A percentile compares a stretch with the other conserved stretches of the same genome.
These are phyloP conservation scores for Davidsoniella neocaledoniae DNA, from an alignment of 2,329 filamentous ascomycete species.

Conservation along the genomic window DNA sequence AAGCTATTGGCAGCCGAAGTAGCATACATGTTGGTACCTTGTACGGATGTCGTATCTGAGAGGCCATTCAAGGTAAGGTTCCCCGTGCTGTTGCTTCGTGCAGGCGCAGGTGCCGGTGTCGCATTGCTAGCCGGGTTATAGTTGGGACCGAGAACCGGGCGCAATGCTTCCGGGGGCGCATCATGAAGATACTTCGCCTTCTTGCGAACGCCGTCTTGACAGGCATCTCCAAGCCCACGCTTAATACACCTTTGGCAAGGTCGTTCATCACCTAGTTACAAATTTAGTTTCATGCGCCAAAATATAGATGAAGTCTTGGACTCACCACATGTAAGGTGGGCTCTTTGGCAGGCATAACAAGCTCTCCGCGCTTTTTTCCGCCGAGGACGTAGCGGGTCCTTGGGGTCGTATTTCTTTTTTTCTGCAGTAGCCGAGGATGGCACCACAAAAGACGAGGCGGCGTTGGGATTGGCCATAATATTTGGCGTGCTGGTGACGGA, in stretches of 20 bases:
- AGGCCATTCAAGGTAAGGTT: constrained; percentile 22
- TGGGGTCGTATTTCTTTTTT: constrained; percentile 61
- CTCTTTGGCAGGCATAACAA: constrained; percentile 91
- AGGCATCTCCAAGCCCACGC: constrained; percentile 74
- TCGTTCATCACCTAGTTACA: constrained; percentile 64
- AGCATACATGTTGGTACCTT: constrained; percentile 30
- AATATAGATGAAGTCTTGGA: not conserved
- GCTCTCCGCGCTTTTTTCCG: constrained; percentile 92
- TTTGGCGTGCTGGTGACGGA: constrained; percentile 31
- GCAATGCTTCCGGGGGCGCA: constrained; percentile 73
- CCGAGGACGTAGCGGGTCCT: constrained; percentile 76
- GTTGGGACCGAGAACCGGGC: constrained; percentile 63
- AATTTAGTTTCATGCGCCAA: not conserved
- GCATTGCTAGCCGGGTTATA: constrained; percentile 42
- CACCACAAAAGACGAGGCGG: constrained; percentile 23
- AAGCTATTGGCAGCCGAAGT: constrained; percentile 31
- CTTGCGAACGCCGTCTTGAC: constrained; percentile 91
- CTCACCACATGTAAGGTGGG: constrained; percentile 96
- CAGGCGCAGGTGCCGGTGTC: constrained; percentile 1
- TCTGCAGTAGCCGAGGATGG: constrained; percentile 29
- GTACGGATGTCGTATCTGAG: constrained; percentile 27
- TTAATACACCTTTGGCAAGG: constrained; percentile 92
- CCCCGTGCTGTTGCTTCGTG: not conserved
- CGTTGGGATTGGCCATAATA: constrained; percentile 34
- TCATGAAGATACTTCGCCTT: constrained; percentile 99